Base-by-base conservation (phyloP, 2,329 filamentous ascomycete genomes). In the Sodiomyces alkalinus region DNA sequence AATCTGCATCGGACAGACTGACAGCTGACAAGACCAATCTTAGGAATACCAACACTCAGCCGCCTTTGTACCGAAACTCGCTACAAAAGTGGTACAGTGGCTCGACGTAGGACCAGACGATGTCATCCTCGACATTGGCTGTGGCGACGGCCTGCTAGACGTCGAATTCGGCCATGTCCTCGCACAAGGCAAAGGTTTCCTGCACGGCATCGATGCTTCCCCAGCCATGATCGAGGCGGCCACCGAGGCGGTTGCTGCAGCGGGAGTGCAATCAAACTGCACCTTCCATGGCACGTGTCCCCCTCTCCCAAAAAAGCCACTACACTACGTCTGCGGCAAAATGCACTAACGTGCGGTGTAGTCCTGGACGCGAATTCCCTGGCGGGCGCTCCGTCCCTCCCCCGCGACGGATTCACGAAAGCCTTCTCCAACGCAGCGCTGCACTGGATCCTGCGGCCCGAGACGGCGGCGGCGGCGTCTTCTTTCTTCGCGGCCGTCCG, bases 391-490 rank as follows among this genome's bases (percentile, higher is more conserved):
- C 14, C 13, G 3, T 30, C 34, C 4, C 33, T 33, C 3, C 27
- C 14, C 17, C 20, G 29, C 27, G 13, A 36, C 30, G 8, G 37
- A 5, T 67, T 57, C 45, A 60, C 44, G 35, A 77, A 77, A 41
- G 62, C 59, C 40, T 78, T 78, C 45, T 76, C 70, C 31, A 77
- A 77, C 40, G 73, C 73, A 0, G 73, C 72, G 0, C 56, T 78
- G 46, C 70, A 76, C 49, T 78, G 73, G 73, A 72, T 78, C 42
- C 56, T 82, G 6, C 53, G 63, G 0, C 36, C 47, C 3, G 38
- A 44, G 1, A 39, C 42, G 0, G 60, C 59, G 1, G 38, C 47
- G 4, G 41, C 46, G 17, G n/a, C n/a, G n/a, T n/a, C n/a, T n/a
- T n/a, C n/a, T n/a, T 67, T 76, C 46, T 73, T 80, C 41, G 39